Base-by-base conservation (phyloP, 2,329 filamentous ascomycete species). In the Aspergillus fumigatiaffinis region DNA sequence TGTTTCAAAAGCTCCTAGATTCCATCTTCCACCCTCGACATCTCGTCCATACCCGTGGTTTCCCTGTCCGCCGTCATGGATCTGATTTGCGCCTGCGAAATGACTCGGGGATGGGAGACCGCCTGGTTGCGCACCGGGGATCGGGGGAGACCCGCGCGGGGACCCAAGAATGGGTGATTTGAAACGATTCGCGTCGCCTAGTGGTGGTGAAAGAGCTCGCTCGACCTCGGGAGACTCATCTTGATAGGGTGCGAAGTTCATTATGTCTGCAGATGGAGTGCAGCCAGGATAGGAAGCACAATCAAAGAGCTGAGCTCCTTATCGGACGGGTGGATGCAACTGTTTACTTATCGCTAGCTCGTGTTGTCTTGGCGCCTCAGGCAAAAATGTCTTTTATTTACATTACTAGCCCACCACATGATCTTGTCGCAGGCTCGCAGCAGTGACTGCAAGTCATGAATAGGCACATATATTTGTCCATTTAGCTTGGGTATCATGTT, bases 181-280 rank as follows among this genome's bases (percentile, higher is more conserved):
- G 63, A 71, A 60, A 57, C 77, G 73, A 51, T 71, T 66, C 42
- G 67, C 58, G 35, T 74, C 71, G 7, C 69, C 64, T 79, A 84
- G 77, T 10, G 87, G 83, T 53, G 92, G 91, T 21, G 91, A 95
- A 72, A 92, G 83, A 53, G 89, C 86, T 68, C 93, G 90, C 65
- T 87, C 85, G 66, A 88, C 83, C 78, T 97, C 92, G 9, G 94
- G 94, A 17, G 89, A 89, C 51, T 89, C 89, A 75, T 93, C 93
- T 80, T 97, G 94, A 78, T 97, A 99, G 41, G 94, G 94, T 49
- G 94, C 94, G 74, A 97, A 99, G 79, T 97, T 90, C 90, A 94
- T 94, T 55, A 67, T 78, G 59, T 61, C 32, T 46, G 46, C 21
- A 54, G 51, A 52, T 29, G 51, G 53, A 51, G 25, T 35, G 41